Conservation (phyloP, 805 yeast genomes). For the Jamesozyma gamospora region DNA sequence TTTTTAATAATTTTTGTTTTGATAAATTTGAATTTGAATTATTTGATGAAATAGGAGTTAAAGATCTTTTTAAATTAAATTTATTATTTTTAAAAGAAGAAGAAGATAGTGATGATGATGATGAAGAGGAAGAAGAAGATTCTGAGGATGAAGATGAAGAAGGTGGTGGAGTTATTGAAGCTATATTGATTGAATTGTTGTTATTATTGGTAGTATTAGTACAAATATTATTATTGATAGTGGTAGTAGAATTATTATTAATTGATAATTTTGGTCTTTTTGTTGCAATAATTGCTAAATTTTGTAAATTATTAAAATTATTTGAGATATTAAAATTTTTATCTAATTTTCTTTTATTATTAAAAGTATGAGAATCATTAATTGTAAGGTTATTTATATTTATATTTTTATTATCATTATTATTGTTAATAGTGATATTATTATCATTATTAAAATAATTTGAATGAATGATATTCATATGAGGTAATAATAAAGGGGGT, state of each 20-base stretch:
- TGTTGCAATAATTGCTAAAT: conserved; percentile 16
- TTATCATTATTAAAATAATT: not conserved
- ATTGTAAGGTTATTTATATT: not conserved
- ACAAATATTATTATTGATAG: not conserved
- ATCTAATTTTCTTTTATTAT: not conserved
- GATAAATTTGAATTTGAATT: not conserved
- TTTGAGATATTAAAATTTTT: not conserved
- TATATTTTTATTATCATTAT: not conserved
- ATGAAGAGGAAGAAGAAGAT: not conserved
- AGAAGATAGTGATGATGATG: not conserved
- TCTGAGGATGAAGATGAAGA: conserved; percentile 1
- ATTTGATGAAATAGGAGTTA: not conserved
- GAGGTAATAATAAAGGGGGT: conserved; percentile 27
- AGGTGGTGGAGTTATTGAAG: conserved; percentile 9
- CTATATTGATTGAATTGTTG: conserved; percentile 1
- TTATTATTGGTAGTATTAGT: not conserved
- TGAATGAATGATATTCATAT: conserved; percentile 4
- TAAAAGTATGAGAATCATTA: too few species aligned
- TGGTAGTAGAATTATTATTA: not conserved
- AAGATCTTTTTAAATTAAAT: not conserved
- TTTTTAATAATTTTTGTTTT: not conserved
- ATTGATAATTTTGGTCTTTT: conserved; percentile 13
- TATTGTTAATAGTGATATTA: not conserved
- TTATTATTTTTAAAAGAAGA: not conserved
- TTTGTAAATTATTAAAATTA: conserved; percentile 7